Conservation (phyloP, 129 eudicot species). For the Calendula officinalis region DNA sequence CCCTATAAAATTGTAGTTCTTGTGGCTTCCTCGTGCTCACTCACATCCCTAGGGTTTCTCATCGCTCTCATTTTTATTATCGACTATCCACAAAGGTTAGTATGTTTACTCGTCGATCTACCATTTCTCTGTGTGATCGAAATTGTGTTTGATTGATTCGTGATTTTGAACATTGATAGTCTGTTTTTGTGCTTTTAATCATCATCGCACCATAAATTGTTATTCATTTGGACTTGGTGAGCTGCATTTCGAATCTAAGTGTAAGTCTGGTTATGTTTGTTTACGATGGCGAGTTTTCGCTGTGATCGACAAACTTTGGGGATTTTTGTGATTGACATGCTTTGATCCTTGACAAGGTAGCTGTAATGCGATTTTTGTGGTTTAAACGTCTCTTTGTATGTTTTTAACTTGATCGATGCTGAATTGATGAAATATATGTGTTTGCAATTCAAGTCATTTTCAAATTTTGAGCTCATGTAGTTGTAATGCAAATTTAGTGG, state of each 20-base stretch:
- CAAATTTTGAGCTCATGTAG: neutral
- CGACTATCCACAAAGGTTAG: constrained; percentile 25
- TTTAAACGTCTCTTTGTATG: neutral
- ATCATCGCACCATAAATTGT: neutral
- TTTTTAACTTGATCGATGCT: constrained; percentile 7
- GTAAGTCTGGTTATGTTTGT: neutral
- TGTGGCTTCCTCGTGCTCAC: constrained; percentile 36
- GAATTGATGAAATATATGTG: neutral
- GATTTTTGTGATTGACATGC: neutral
- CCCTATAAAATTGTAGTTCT: constrained; percentile 26
- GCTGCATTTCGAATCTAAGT: neutral
- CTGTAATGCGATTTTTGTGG: neutral
- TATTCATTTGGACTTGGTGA: neutral
- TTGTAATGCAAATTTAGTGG: neutral
- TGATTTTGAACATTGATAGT: neutral
- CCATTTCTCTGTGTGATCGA: neutral
- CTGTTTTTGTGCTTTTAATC: neutral
- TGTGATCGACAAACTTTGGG: neutral
- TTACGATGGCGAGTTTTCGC: neutral
- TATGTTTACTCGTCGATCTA: constrained; percentile 9
- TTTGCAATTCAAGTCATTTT: neutral
- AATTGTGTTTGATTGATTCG: neutral
- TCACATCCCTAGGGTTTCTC: constrained; percentile 30
- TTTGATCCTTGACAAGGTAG: constrained; percentile 5
- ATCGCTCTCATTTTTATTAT: neutral